Evolutionary conservation across 805 yeast genomes (phyloP).

Genomic region (Ogataea pini): DNA sequence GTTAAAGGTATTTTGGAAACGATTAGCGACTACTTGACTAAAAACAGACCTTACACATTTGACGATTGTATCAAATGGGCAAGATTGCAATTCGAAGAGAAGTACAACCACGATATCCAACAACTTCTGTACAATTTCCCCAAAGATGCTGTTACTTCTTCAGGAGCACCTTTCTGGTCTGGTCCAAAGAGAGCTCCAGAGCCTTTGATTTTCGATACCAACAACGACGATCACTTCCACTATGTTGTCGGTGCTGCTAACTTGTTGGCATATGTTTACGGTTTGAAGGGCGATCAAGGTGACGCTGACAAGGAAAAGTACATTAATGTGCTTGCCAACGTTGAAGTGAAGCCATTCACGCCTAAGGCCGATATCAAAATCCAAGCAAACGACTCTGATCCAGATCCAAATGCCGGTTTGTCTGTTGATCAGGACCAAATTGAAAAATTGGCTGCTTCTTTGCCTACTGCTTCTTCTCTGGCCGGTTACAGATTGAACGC

Average conservation of each 20-base stretch:
- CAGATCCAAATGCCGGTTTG: conserved; percentile 70
- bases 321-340: conserved; percentile 49
- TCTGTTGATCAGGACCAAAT: conserved; percentile 62
- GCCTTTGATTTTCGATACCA: conserved; percentile 75
- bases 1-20: conserved; percentile 83
- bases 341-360: conserved; percentile 61
- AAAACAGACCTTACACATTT: conserved; percentile 81
- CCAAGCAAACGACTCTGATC: conserved; percentile 84
- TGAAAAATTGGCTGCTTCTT: conserved; percentile 65
- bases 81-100: conserved; percentile 80
- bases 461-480: conserved; percentile 86
- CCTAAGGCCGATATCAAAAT: conserved; percentile 79
- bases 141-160: conserved; percentile 83
- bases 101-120: conserved; percentile 80
- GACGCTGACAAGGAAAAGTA: conserved; percentile 51
- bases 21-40: conserved; percentile 66
- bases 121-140: conserved; percentile 96
- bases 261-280: conserved; percentile 86
- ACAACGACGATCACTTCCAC: conserved; percentile 74
- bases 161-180: conserved; percentile 95
- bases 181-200: conserved; percentile 97
- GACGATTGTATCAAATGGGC: conserved; percentile 98
- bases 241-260: conserved; percentile 90
- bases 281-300: conserved; percentile 73
- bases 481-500: conserved; percentile 86